Conservation (phyloP, 768 basidiomycete species). For the Roridomyces roridus region DNA sequence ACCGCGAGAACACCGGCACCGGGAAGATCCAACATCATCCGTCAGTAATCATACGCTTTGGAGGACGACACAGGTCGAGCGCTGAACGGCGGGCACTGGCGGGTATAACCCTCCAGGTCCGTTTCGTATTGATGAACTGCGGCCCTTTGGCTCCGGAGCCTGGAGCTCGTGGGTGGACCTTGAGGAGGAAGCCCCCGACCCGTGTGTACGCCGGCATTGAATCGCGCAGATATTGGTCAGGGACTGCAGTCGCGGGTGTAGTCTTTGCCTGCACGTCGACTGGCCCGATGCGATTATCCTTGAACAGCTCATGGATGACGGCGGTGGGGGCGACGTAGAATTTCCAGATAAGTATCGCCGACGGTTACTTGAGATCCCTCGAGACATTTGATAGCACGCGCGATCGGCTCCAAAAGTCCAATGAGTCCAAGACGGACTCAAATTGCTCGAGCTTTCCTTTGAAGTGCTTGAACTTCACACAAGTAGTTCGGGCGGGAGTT, state of each 20-base stretch:
- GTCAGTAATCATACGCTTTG: neutral
- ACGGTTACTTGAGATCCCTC: constrained; percentile 27
- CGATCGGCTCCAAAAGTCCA: constrained; percentile 28
- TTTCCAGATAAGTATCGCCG: constrained; percentile 30
- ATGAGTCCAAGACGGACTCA: too few relatives aligned
- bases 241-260: too few relatives aligned
- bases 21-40: too few relatives aligned
- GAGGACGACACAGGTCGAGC: neutral
- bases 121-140: neutral
- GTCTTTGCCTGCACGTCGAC: too few relatives aligned
- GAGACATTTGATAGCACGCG: constrained; percentile 31
- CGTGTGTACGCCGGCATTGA: neutral
- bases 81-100: neutral
- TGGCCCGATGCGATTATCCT: too few relatives aligned
- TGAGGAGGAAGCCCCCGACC: neutral
- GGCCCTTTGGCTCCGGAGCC: too few relatives aligned
- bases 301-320: constrained; percentile 15
- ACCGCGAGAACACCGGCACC: neutral
- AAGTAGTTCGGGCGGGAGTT: too few relatives aligned
- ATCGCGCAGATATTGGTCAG: constrained; percentile 1
- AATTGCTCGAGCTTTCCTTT: too few relatives aligned
- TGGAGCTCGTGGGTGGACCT: neutral
- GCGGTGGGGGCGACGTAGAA: constrained; percentile 31
- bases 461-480: too few relatives aligned
- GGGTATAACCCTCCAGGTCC: neutral